Percentiles rank a stretch among this genome's conserved stretches.
These are phyloP conservation scores for Helicocarpus griseus DNA, from an alignment of 2,329 filamentous ascomycete genomes.

Conservation along the genomic window DNA sequence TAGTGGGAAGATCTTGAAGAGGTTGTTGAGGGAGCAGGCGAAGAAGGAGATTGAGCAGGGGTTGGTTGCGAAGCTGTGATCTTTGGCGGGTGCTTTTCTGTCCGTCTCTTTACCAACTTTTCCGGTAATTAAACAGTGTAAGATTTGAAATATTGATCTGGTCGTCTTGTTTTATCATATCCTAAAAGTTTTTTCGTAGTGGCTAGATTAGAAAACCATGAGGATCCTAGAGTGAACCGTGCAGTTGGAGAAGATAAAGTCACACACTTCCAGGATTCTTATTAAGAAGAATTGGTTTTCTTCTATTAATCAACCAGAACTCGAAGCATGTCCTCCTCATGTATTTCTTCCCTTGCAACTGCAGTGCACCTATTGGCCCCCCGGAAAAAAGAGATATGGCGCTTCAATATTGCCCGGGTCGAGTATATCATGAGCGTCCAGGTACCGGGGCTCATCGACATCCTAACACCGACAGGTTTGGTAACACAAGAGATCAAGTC, in stretches of 20 bases:
- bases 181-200: no score
- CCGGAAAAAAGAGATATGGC: background rate
- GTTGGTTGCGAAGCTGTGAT: constrained; percentile 2
- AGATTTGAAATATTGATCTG: background rate
- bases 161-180: background rate
- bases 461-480: no score
- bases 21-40: constrained; percentile 36
- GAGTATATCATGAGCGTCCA: no score
- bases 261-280: background rate
- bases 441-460: no score
- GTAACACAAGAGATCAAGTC: no score
- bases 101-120: background rate
- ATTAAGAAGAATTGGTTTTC: background rate
- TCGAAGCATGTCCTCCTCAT: background rate
- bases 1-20: constrained; percentile 35
- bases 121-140: background rate
- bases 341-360: background rate
- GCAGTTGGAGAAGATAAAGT: no score
- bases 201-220: no score
- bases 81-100: background rate
- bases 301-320: background rate
- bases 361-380: background rate
- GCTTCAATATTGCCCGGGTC: no score
- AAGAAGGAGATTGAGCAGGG: constrained; percentile 30
- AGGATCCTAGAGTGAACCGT: no score